Conservation (phyloP, 2,329 filamentous ascomycete genomes). For the Fusarium buharicum region DNA sequence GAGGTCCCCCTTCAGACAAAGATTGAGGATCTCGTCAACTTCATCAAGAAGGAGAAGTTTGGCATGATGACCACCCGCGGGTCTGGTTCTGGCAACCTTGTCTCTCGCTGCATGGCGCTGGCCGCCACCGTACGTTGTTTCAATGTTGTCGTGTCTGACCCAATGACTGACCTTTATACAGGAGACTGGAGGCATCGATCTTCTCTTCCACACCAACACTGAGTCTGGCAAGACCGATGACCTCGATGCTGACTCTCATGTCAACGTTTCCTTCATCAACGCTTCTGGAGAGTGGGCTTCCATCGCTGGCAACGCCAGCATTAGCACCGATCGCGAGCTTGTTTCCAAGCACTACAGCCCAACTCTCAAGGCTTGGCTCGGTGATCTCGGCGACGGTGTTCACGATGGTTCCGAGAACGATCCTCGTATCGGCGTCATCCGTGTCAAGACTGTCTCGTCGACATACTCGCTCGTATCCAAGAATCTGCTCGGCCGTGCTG, state of each 20-base stretch:
- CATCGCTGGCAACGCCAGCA: slow-evolving; percentile 75
- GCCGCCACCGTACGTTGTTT: slow-evolving; percentile 73
- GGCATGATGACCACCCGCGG: slow-evolving; percentile 89
- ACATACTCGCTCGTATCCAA: slow-evolving; percentile 75
- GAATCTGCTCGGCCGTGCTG: slow-evolving; percentile 70
- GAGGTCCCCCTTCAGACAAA: slow-evolving; percentile 75
- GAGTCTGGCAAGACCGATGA: slow-evolving; percentile 90
- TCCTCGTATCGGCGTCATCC: slow-evolving; percentile 83
- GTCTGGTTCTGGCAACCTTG: slow-evolving; percentile 70
- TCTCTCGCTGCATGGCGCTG: slow-evolving; percentile 87
- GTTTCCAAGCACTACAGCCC: slow-evolving; percentile 81
- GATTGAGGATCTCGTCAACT: slow-evolving; percentile 76
- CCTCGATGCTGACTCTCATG: slow-evolving; percentile 74
- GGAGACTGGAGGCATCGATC: slow-evolving; percentile 82
- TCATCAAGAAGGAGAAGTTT: slow-evolving; percentile 80
- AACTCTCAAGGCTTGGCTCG: slow-evolving; percentile 83
- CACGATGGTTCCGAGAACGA: slow-evolving; percentile 86
- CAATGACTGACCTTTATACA: slow-evolving; percentile 49
- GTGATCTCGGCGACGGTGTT: slow-evolving; percentile 82
- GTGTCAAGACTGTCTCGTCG: slow-evolving; percentile 75
- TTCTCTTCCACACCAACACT: slow-evolving; percentile 92
- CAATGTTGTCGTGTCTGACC: neutral
- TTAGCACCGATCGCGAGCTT: slow-evolving; percentile 74
- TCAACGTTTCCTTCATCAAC: slow-evolving; percentile 86
- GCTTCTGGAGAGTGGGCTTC: slow-evolving; percentile 85